Evolutionary conservation across 441 rosid species (phyloP), one percentile per base, ranked within the genome.

Genomic region (Theobroma grandiflorum): DNA sequence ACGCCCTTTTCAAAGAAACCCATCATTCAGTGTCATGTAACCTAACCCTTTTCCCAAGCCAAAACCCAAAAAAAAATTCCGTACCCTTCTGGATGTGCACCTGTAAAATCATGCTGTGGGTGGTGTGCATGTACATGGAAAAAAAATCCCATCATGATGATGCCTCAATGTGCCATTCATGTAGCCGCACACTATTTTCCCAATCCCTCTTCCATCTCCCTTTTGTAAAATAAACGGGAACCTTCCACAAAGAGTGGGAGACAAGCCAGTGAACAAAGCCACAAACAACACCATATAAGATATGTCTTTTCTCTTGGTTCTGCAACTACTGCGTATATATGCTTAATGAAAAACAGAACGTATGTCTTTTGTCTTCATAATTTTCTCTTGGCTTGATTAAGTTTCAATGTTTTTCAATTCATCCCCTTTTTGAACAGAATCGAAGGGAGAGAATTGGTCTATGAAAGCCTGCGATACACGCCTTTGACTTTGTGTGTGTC

Each of bases 61-160:
- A 37, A 12, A 12, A 47, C 22, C 26, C 14, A 35, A 64, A 12
- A 50, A 11, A 31, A 31, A 0, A n/a, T 10, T 31, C 40, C 11
- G 35, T 50, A 20, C 79, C 53, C 66, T 71, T 50, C 71, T 77
- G 53, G 37, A 20, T 52, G 77, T 47, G 76, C 26, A 49, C 57
- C 14, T 63, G 82, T 11, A 18, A 31, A 49, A 22, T 72, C 75
- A 79, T 76, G 66, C 58, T 82, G 70, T 15, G 62, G 57, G 26
- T 68, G 31, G 63, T 49, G 75, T 61, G 66, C 49, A 78, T 82
- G 76, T 43, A 22, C 69, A 64, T 64, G 35, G 31, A 26, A 26
- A 26, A 26, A 26, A 26, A 43, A 50, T 6, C 47, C 22, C 72
- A 49, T 74, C 26, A 70, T 69, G 50, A 52, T 53, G 16, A 3